These are phyloP conservation scores for Metrosideros polymorpha DNA, from an alignment of 441 rosid species.

Conservation along the genomic window DNA sequence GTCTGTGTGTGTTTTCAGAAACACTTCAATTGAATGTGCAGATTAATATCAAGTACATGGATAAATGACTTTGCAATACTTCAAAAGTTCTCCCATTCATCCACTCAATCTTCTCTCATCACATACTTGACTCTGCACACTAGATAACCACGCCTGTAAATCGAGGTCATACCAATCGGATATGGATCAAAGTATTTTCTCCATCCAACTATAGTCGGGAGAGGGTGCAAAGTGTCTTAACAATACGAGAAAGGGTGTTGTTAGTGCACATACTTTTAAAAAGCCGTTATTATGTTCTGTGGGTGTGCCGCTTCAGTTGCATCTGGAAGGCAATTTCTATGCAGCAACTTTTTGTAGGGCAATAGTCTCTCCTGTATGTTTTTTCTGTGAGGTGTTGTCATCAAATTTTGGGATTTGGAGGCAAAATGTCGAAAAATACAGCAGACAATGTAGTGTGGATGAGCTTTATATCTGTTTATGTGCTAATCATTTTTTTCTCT, in stretches of 20 bases:
- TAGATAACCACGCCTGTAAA: neutral
- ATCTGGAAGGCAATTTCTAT: neutral
- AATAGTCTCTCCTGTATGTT: neutral
- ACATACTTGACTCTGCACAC: neutral
- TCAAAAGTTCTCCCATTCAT: neutral
- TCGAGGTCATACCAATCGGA: neutral
- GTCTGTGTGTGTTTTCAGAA: neutral
- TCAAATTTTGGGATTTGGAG: neutral
- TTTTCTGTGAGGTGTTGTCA: neutral
- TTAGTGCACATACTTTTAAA: neutral
- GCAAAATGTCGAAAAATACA: neutral
- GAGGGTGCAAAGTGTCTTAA: neutral
- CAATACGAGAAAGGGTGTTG: neutral
- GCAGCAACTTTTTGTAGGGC: neutral
- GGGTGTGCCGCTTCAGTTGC: neutral
- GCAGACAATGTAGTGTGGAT: neutral
- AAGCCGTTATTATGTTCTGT: neutral
- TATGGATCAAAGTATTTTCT: neutral
- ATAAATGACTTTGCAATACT: neutral
- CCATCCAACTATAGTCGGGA: neutral
- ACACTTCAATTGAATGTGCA: neutral
- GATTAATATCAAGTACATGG: neutral
- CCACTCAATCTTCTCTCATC: neutral
- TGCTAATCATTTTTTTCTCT: conserved; percentile 5
- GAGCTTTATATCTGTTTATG: neutral